phyloP scores from a whole-genome alignment of 257 asterid species.

The Capsicum rhomboideum region DNA sequence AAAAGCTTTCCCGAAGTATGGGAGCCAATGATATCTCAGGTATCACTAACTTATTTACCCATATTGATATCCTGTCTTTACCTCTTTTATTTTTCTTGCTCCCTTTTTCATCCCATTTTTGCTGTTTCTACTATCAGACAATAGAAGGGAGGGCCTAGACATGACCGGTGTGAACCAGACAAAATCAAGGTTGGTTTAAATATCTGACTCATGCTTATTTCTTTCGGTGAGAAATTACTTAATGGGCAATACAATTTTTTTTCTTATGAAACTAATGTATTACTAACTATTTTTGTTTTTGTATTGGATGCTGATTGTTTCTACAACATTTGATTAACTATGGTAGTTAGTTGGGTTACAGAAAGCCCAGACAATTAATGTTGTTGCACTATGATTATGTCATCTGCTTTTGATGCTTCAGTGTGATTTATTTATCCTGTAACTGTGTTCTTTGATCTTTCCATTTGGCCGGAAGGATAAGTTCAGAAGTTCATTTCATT shows the following conservation, averaged over 20 bases:
- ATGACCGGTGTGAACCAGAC: constrained; percentile 19
- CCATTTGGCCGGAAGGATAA: background rate
- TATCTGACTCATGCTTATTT: background rate
- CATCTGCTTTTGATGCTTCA: background rate
- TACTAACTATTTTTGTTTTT: background rate
- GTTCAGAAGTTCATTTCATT: background rate
- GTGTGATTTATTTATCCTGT: background rate
- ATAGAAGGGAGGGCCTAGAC: constrained; percentile 16
- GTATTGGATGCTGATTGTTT: background rate
- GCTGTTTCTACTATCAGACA: constrained; percentile 22
- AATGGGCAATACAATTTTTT: background rate
- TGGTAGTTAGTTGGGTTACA: background rate
- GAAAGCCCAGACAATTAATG: background rate
- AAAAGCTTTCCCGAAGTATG: constrained; percentile 54
- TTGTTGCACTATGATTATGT: background rate
- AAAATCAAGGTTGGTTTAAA: constrained; percentile 38
- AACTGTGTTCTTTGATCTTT: background rate
- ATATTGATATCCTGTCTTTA: background rate
- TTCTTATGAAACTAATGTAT: background rate
- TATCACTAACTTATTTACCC: background rate
- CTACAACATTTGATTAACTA: background rate
- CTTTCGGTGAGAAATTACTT: background rate
- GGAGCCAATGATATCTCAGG: constrained; percentile 38
- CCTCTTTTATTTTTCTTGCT: background rate
- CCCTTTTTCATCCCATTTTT: background rate